These are phyloP conservation scores for Fusarium mangiferae DNA, from an alignment of 2,329 filamentous ascomycete genomes.

Conservation along the genomic window DNA sequence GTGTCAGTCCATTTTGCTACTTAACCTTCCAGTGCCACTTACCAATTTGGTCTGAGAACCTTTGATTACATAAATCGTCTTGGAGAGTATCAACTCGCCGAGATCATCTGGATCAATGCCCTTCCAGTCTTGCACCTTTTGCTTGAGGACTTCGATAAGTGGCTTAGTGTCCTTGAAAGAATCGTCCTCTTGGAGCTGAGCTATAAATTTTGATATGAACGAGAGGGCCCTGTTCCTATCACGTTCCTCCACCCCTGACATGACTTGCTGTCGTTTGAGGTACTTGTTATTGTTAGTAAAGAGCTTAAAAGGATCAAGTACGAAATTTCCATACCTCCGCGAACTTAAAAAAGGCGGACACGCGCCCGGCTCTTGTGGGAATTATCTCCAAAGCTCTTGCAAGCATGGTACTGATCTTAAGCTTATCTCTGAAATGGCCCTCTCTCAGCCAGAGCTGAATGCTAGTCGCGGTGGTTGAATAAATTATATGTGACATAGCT, in stretches of 20 bases:
- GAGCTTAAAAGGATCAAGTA: too few relatives aligned
- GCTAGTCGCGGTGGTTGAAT: too few relatives aligned
- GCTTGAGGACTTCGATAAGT: rapidly evolving
- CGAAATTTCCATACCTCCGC: background rate
- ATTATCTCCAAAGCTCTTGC: background rate
- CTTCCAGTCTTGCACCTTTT: background rate
- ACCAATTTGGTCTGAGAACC: background rate
- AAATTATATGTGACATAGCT: too few relatives aligned
- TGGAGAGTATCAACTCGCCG: background rate
- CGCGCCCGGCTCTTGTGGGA: background rate
- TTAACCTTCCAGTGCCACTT: too few relatives aligned
- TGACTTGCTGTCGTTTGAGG: background rate
- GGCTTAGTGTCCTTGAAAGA: rapidly evolving
- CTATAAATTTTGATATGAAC: rapidly evolving
- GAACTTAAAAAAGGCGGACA: background rate
- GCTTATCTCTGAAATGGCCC: background rate
- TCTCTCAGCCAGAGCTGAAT: background rate
- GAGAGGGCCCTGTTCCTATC: background rate
- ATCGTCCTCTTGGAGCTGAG: background rate
- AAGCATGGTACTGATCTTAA: background rate
- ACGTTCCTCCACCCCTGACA: too few relatives aligned
- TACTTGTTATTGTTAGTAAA: background rate
- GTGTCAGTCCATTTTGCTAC: background rate
- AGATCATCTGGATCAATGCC: background rate
- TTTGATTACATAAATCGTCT: background rate